phyloP scores from a whole-genome alignment of 495 filamentous ascomycete species.

The Hypoxylon lienhwacheense region DNA sequence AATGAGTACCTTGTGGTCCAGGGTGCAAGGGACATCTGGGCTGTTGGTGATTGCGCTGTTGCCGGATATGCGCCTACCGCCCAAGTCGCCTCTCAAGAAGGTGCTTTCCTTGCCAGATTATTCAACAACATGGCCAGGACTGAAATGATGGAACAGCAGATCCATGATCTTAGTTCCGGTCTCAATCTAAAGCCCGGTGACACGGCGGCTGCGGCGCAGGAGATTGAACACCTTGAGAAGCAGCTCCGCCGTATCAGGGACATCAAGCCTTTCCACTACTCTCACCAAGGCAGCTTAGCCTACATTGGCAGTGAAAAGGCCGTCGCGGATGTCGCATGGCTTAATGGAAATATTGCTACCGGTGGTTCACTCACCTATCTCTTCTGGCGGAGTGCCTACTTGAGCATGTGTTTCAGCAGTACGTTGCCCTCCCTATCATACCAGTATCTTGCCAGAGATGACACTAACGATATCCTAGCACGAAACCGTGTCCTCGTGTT shows the following conservation, averaged over 20 bases:
- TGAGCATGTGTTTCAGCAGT: slow-evolving; percentile 99
- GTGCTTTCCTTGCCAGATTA: slow-evolving; percentile 88
- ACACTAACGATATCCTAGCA: slow-evolving; percentile 49
- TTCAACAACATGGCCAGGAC: slow-evolving; percentile 98
- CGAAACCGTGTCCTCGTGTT: slow-evolving; percentile 91
- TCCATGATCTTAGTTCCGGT: slow-evolving; percentile 59
- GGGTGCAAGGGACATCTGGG: slow-evolving; percentile 93
- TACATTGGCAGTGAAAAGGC: slow-evolving; percentile 99
- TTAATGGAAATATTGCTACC: slow-evolving; percentile 91
- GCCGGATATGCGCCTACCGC: slow-evolving; percentile 98
- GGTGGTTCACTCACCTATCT: slow-evolving; percentile 82
- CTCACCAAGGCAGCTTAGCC: slow-evolving; percentile 91
- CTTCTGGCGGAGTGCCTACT: slow-evolving; percentile 96
- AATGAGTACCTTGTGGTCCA: slow-evolving; percentile 99
- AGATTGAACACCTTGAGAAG: slow-evolving; percentile 84
- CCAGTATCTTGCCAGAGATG: background rate
- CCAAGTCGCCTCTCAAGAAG: slow-evolving; percentile 95
- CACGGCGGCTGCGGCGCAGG: slow-evolving; percentile 65
- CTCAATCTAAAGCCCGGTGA: slow-evolving; percentile 55
- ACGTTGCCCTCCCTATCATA: slow-evolving; percentile 47
- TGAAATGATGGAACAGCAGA: slow-evolving; percentile 71
- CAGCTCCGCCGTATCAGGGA: slow-evolving; percentile 86
- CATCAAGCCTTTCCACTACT: slow-evolving; percentile 96
- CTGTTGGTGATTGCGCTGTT: slow-evolving; percentile 78
- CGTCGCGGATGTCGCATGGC: slow-evolving; percentile 96